Conservation (phyloP, 1,284 basidiomycete genomes). For the Crucibulum parvulum region DNA sequence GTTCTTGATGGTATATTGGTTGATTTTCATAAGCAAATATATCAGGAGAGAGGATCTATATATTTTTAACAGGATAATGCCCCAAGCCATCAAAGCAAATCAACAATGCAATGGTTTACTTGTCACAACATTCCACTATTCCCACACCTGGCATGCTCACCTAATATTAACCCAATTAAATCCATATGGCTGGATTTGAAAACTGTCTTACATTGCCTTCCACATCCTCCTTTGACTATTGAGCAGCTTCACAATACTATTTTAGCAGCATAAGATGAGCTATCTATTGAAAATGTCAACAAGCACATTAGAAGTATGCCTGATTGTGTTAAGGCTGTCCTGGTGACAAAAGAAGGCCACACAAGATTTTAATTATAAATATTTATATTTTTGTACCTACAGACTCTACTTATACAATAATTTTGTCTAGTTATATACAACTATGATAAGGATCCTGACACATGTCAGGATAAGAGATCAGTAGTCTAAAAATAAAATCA, state of each 20-base stretch:
- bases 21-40: constrained; percentile 11
- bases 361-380: constrained; percentile 1
- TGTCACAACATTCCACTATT: constrained; percentile 13
- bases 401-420: too few relatives aligned
- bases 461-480: too few relatives aligned
- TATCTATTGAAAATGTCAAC: constrained; percentile 22
- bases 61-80: constrained; percentile 17
- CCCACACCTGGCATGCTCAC: constrained; percentile 13
- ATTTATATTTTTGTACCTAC: background rate
- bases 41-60: constrained; percentile 1
- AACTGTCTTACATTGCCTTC: constrained; percentile 6
- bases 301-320: constrained; percentile 26
- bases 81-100: constrained; percentile 12
- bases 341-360: constrained; percentile 18
- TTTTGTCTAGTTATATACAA: too few relatives aligned
- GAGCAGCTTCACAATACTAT: constrained; percentile 21
- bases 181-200: constrained; percentile 29
- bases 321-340: constrained; percentile 21
- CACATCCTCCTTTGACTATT: constrained; percentile 14
- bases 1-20: constrained; percentile 10
- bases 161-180: constrained; percentile 27
- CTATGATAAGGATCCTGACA: too few relatives aligned
- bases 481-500: too few relatives aligned
- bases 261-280: constrained; percentile 18
- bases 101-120: constrained; percentile 13